Evolutionary conservation across 495 filamentous ascomycete genomes (phyloP), one percentile per base, ranked within the genome.

Genomic region (Rusavskia elegans): DNA sequence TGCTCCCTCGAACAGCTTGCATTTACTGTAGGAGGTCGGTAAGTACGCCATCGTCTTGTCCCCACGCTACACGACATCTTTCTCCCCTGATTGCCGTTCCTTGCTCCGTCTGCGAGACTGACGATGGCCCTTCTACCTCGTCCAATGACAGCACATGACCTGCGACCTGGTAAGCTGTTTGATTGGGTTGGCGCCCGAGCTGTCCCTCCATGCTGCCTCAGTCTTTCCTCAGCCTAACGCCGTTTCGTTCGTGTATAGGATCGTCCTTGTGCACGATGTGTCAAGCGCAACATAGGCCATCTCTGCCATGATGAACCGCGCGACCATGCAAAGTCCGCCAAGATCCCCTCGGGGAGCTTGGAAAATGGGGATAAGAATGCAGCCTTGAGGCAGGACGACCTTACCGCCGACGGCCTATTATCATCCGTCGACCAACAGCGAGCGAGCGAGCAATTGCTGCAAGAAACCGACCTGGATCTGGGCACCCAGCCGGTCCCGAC

Each of bases 11-110:
- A 64, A 70, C 76, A 97, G 90, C 92, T 60, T 99, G 92, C 75
- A 85, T 97, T 63, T 99, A 97, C 72, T 99, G 92, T 76, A 86
- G 93, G 67, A 86, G 92, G 77, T 97, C 92, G 83, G 87, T 93
- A 81, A 90, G 86, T 62, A 53, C 57, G 55, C 37, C 30, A 56
- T 36, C 59, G 20, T 36, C 44, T 29, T 46, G 23, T 57, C 49
- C 52, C 53, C 42, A 54, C 19, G 40, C 52, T 51, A 49, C 38
- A 54, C 48, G 17, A 41, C 52, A 49, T 49, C 21, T 53, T 25
- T 35, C 25, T 29, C 52, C 37, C 20, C 20, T 55, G 53, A 53
- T 60, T 52, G 21, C 27, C 36, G 27, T 38, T 53, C 6, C 23
- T 20, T 23, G 49, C 23, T 45, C 32, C 16, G 19, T 23, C 38